A percentile compares a stretch with the other conserved stretches of the same genome.
These are phyloP conservation scores for Kwoniella sp. DNA, from an alignment of 768 basidiomycete species.

Conservation along the genomic window DNA sequence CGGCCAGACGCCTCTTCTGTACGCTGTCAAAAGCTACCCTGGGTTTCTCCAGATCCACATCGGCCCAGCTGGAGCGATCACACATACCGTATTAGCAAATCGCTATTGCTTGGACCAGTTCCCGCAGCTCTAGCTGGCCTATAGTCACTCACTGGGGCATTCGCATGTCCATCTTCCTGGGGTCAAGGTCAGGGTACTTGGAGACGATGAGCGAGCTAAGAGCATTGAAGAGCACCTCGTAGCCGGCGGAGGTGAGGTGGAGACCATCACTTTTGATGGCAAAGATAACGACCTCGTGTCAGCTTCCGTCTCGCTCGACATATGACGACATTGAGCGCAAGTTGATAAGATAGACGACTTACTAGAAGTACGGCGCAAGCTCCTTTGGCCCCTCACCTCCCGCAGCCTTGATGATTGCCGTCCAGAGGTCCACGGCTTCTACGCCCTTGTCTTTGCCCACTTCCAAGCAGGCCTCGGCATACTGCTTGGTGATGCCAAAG, in stretches of 20 bases:
- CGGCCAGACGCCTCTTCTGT: slow-evolving; percentile 15
- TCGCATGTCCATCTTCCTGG: slow-evolving; percentile 64
- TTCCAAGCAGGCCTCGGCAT: slow-evolving; percentile 71
- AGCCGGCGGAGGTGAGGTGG: slow-evolving; percentile 76
- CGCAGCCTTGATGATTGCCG: slow-evolving; percentile 71
- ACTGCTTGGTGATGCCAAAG: slow-evolving; percentile 67
- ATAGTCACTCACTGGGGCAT: slow-evolving; percentile 66
- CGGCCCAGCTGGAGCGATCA: slow-evolving; percentile 34
- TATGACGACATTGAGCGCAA: too few relatives aligned
- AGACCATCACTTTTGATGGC: slow-evolving; percentile 66
- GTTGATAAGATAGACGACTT: slow-evolving; percentile 5
- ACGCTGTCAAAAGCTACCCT: slow-evolving; percentile 26
- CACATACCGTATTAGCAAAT: too few relatives aligned
- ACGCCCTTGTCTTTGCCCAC: slow-evolving; percentile 65
- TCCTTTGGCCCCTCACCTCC: slow-evolving; percentile 65
- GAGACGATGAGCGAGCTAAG: slow-evolving; percentile 65
- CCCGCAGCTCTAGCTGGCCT: neutral
- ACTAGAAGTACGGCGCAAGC: slow-evolving; percentile 54
- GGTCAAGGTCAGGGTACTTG: slow-evolving; percentile 70
- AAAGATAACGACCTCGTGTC: slow-evolving; percentile 57
- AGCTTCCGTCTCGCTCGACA: neutral
- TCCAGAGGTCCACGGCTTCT: slow-evolving; percentile 75
- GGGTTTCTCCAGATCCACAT: slow-evolving; percentile 26
- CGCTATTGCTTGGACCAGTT: too few relatives aligned
- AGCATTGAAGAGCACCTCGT: slow-evolving; percentile 70